Base-by-base conservation (phyloP, 139 green algal genomes). In the Penium margaritaceum region DNA sequence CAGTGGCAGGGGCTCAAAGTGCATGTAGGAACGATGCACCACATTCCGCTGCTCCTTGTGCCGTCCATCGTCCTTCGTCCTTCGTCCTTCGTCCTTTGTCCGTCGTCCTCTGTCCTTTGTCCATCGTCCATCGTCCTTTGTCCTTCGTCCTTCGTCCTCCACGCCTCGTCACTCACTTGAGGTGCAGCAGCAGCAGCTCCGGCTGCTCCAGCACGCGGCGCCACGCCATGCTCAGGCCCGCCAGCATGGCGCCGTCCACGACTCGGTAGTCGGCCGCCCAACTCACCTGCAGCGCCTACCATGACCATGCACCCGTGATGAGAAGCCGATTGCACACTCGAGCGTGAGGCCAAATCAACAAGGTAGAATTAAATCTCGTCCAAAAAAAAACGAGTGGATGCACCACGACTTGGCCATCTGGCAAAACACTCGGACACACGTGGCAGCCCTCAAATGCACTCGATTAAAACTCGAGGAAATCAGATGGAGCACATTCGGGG, bases 181-280 rank as follows among this genome's bases (percentile, higher is more conserved):
- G 67, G 53, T 55, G 71, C 76, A 96, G 77, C 64, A 96, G 80
- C 79, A 96, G 62, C 24, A 41, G 67, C 1, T 79, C 74, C 3
- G 91, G 91, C 34, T 82, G 19, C 81, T 96, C 87, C 44, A 96
- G 33, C 29, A 87, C 74, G 2, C 12, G 27, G 53, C 87, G 90
- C 86, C 85, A 94, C 1, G 51, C 58, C 35, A 84, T 86, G 66
- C 70, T 84, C 43, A 95, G 90, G 5, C 69, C 53, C 0, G 91
- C 91, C n/a, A 97, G 69, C 0, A 75, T 88, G 3, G 88, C 89
- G 1, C 91, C 91, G 76, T 97, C 91, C 17, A 97, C 73, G 33
- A 95, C 87, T 5, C 91, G 78, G 74, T 95, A 89, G 62, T 95
- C 90, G 1, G 89, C 90, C 5, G 87, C 85, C 89, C 88, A 93